Percentiles rank a stretch among this genome's conserved stretches.
These are phyloP conservation scores for Boletus sp. DNA, from an alignment of 768 basidiomycete species.

Conservation along the genomic window DNA sequence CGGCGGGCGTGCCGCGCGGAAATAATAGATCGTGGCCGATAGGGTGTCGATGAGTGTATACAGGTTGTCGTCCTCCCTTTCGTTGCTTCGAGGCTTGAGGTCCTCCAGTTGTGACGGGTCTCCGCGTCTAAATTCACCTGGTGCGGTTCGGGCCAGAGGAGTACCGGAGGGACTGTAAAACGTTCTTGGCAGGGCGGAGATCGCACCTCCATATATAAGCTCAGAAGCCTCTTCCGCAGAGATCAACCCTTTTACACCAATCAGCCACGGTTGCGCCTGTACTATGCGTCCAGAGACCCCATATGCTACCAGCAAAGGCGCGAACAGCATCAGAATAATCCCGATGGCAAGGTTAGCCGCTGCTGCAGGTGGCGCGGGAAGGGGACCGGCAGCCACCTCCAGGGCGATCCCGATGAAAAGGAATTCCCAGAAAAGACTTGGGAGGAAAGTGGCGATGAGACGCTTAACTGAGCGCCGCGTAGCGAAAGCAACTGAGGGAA, in stretches of 20 bases:
- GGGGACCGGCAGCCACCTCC: background rate
- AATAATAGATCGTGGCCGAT: conserved; percentile 24
- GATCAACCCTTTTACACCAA: conserved; percentile 26
- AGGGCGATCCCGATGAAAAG: background rate
- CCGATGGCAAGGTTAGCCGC: background rate
- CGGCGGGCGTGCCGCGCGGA: conserved; percentile 20
- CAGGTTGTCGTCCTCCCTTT: conserved; percentile 1
- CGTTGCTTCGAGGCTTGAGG: background rate
- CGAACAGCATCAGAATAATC: conserved; percentile 9
- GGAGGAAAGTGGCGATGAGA: conserved; percentile 1
- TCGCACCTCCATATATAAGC: conserved; percentile 13
- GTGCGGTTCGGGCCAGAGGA: conserved; percentile 2
- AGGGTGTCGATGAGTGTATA: conserved; percentile 25
- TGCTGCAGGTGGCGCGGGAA: too few species aligned
- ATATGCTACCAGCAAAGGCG: conserved; percentile 13
- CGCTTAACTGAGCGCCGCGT: conserved; percentile 14
- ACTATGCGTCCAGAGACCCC: conserved; percentile 16
- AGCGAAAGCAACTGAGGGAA: conserved; percentile 18
- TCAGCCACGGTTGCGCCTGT: conserved; percentile 18
- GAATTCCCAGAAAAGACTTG: conserved; percentile 4
- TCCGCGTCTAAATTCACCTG: conserved; percentile 15
- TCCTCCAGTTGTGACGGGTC: conserved; percentile 7
- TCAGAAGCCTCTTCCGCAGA: conserved; percentile 20
- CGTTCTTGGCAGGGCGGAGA: conserved; percentile 4
- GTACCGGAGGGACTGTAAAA: conserved; percentile 22